phyloP scores from a whole-genome alignment of 768 basidiomycete genomes.

The Mycena galericulata region DNA sequence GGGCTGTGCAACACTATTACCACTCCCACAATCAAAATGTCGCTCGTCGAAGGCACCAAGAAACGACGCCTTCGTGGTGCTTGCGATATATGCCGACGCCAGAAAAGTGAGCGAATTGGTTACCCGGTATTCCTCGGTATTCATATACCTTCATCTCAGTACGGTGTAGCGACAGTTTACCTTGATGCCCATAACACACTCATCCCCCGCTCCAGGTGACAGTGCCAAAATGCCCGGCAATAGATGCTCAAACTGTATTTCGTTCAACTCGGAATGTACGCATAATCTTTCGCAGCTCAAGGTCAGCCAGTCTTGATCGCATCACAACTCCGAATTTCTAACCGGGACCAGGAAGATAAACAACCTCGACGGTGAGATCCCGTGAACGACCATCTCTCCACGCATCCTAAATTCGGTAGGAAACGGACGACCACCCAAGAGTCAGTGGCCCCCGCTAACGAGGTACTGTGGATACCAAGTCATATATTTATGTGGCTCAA shows the following conservation, averaged over 20 bases:
- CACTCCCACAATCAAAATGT: no score
- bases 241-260: slow-evolving; percentile 22
- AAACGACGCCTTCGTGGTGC: slow-evolving; percentile 19
- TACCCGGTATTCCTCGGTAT: no score
- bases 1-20: no score
- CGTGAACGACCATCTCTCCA: background rate
- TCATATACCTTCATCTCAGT: background rate
- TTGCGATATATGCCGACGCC: slow-evolving; percentile 21
- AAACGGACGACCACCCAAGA: slow-evolving; percentile 6
- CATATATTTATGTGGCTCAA: background rate
- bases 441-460: background rate
- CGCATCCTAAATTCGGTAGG: background rate
- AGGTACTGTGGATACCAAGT: background rate
- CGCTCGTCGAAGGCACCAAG: slow-evolving; percentile 20
- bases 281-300: slow-evolving; percentile 21
- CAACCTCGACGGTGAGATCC: slow-evolving; percentile 17
- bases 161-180: slow-evolving; percentile 14
- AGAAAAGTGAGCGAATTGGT: slow-evolving; percentile 16
- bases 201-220: slow-evolving; percentile 11
- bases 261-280: slow-evolving; percentile 29
- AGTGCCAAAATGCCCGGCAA: slow-evolving; percentile 21
- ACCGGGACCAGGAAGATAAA: slow-evolving; percentile 4
- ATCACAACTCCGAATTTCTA: background rate
- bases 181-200: background rate
- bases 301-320: background rate